phyloP scores from a whole-genome alignment of 768 basidiomycete species.

The Russula compacta region DNA sequence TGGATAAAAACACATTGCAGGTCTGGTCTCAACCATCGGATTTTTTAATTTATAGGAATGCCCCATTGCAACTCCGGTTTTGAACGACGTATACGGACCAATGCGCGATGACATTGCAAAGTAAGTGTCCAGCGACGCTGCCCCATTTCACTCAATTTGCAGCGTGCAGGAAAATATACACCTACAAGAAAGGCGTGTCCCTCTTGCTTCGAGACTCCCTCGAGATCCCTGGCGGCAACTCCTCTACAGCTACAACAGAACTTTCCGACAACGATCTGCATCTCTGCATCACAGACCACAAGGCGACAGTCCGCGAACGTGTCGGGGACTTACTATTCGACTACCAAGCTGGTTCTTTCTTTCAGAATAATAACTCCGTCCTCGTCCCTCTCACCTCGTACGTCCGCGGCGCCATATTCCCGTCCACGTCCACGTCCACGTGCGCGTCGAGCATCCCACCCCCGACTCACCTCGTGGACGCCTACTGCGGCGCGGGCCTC shows the following conservation, averaged over 20 bases:
- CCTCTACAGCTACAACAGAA: constrained; percentile 15
- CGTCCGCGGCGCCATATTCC: constrained; percentile 66
- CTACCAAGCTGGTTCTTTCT: constrained; percentile 83
- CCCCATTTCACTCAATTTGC: neutral
- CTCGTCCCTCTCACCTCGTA: constrained; percentile 77
- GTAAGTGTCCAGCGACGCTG: constrained; percentile 32
- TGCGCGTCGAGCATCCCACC: constrained; percentile 2
- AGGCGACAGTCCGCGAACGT: constrained; percentile 69
- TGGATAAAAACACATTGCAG: constrained; percentile 3
- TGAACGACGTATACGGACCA: constrained; percentile 57
- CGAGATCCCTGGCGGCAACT: constrained; percentile 26
- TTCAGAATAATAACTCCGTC: constrained; percentile 97
- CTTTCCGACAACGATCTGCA: constrained; percentile 40
- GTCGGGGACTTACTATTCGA: constrained; percentile 79
- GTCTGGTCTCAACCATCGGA: neutral
- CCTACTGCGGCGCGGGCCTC: constrained; percentile 86
- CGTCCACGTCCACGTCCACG: constrained; percentile 20
- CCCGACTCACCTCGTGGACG: constrained; percentile 87
- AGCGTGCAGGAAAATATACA: constrained; percentile 54
- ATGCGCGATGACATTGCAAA: constrained; percentile 60
- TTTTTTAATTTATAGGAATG: constrained; percentile 54
- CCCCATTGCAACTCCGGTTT: constrained; percentile 75
- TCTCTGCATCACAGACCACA: constrained; percentile 78
- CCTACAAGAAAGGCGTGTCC: constrained; percentile 82
- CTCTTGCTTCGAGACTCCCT: constrained; percentile 85